phyloP scores from a whole-genome alignment of 1,284 basidiomycete genomes.

The Moniliophthora roreri region DNA sequence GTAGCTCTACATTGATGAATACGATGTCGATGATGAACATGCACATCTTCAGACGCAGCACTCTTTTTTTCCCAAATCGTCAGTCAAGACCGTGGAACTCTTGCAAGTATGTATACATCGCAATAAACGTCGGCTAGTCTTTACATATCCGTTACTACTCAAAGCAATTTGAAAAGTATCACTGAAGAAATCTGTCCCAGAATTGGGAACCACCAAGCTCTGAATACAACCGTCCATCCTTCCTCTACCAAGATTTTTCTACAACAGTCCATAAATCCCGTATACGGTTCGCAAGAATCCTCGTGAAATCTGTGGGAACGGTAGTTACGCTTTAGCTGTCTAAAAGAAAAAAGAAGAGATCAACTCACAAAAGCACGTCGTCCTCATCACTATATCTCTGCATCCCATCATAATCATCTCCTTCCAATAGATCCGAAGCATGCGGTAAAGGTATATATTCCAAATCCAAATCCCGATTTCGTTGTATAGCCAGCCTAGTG shows the following conservation, averaged over 20 bases:
- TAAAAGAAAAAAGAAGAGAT: neutral
- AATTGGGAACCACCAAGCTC: conserved; percentile 8
- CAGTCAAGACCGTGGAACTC: no score
- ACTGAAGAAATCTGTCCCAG: neutral
- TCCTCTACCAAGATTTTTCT: conserved; percentile 2
- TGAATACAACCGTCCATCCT: conserved; percentile 4
- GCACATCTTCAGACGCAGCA: no score
- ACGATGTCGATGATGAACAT: no score
- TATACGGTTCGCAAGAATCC: neutral
- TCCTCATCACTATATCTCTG: neutral
- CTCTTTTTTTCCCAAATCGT: no score
- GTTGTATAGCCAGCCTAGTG: neutral
- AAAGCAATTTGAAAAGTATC: no score
- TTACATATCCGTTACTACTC: no score
- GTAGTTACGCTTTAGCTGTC: neutral
- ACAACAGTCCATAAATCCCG: conserved; percentile 5
- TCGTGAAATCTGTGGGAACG: neutral
- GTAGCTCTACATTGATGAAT: no score
- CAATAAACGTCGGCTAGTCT: no score
- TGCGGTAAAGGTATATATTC: neutral
- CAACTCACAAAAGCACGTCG: neutral
- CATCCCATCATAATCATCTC: neutral
- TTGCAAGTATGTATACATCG: no score
- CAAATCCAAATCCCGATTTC: neutral
- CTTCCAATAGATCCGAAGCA: neutral